Conservation (phyloP, 768 basidiomycete species). For the Mrakia frigida region DNA sequence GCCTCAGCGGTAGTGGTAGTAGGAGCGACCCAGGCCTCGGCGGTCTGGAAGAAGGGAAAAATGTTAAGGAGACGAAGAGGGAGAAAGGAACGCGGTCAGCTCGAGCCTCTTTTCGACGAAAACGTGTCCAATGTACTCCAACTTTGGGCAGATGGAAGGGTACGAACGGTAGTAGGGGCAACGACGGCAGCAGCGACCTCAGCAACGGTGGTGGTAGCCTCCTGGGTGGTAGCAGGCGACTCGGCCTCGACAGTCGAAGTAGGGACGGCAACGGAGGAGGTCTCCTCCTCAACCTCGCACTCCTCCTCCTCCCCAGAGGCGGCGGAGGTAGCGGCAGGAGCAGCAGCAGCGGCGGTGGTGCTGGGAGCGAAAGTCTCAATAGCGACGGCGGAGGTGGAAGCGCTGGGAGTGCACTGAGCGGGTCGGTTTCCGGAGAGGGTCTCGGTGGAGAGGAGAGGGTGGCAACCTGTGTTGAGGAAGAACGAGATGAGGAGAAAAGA, state of each 20-base stretch:
- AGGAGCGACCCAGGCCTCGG: slow-evolving; percentile 29
- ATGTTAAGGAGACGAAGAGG: not conserved
- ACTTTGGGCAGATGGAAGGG: no score
- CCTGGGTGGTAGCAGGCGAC: slow-evolving; percentile 40
- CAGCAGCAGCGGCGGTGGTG: slow-evolving; percentile 55
- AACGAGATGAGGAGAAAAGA: not conserved
- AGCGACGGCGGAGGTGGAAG: not conserved
- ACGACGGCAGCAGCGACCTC: slow-evolving; percentile 7
- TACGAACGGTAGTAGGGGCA: slow-evolving; percentile 23
- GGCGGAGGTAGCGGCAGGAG: slow-evolving; percentile 50
- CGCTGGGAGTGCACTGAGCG: slow-evolving; percentile 56
- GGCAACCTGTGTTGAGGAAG: slow-evolving; percentile 54
- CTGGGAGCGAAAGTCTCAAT: not conserved
- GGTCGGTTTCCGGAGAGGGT: slow-evolving; percentile 50
- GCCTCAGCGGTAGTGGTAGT: slow-evolving; percentile 27
- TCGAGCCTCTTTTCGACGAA: not conserved
- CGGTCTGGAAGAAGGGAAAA: slow-evolving; percentile 29
- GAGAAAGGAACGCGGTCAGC: not conserved
- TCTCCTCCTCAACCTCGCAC: not conserved
- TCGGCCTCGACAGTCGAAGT: slow-evolving; percentile 28
- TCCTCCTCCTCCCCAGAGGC: slow-evolving; percentile 48
- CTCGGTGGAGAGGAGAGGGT: slow-evolving; percentile 61
- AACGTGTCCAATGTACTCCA: no score
- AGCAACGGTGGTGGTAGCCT: slow-evolving; percentile 37
- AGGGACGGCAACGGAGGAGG: not conserved